Conservation (phyloP, 495 filamentous ascomycete genomes). For the Arthonia radiata region DNA sequence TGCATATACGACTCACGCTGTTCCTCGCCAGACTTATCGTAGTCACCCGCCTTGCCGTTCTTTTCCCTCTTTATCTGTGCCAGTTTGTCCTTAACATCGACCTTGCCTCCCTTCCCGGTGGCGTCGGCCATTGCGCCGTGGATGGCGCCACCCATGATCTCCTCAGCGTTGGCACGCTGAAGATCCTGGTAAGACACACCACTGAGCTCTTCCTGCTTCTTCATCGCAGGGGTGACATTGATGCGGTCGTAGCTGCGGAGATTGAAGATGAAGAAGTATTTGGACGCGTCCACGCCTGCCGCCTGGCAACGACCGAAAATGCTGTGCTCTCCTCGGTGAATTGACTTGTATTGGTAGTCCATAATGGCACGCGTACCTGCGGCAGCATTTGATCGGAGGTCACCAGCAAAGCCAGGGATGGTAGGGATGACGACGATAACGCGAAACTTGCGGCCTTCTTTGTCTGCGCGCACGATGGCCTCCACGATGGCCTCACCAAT, state of each 20-base stretch:
- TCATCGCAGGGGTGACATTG: conserved; percentile 47
- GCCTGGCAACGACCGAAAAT: conserved; percentile 59
- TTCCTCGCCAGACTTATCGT: conserved; percentile 16
- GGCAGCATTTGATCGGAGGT: conserved; percentile 59
- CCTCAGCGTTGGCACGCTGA: conserved; percentile 62
- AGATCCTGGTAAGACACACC: conserved; percentile 66
- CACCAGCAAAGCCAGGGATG: conserved; percentile 83
- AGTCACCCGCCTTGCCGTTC: conserved; percentile 10
- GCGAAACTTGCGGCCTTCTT: conserved; percentile 71
- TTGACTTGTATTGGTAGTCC: conserved; percentile 96
- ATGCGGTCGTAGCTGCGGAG: conserved; percentile 73
- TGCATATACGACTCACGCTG: conserved; percentile 20
- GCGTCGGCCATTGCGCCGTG: conserved; percentile 24
- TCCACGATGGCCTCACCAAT: conserved; percentile 78
- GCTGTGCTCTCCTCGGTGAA: conserved; percentile 70
- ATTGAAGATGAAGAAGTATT: conserved; percentile 83
- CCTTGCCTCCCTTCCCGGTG: too few species aligned
- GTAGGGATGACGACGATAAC: conserved; percentile 77
- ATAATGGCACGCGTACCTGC: conserved; percentile 81
- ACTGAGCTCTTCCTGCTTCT: conserved; percentile 46
- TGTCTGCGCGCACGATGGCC: conserved; percentile 54
- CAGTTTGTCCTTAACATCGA: too few species aligned
- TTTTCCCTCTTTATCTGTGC: conserved; percentile 21
- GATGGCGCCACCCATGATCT: conserved; percentile 56
- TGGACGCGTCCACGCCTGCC: conserved; percentile 51